Base-by-base conservation (phyloP, 192 early-diverging fungal genomes). In the Oehlia diaphana region DNA sequence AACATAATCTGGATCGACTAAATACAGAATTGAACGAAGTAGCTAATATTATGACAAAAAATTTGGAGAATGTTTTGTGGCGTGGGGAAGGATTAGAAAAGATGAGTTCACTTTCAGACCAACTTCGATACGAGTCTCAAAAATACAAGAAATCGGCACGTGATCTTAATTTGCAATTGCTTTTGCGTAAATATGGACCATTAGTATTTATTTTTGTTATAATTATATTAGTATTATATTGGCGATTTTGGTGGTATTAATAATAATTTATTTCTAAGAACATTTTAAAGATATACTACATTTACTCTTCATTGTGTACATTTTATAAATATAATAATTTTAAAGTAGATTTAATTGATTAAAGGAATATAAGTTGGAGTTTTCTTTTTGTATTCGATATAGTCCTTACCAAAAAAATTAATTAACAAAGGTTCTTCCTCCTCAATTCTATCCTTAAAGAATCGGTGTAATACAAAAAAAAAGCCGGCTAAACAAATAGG, bases 11-110 rank as follows among this genome's bases (percentile, higher is more conserved):
- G 82, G 88, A 94, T 76, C 96, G 95, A 84, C 85, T 99, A 42
- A 96, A 98, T 83, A 96, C 97, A 76, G 97, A 99, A 84, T 85
- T 99, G 77, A 92, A 94, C 71, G 97, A 99, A 84, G 96, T 99
- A 5, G 95, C 95, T 42, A 90, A 96, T 79, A 99, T 99, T 72
- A 98, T 99, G 97, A 99, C 94, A 42, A 96, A 94, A 82, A 99
- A 99, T 87, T 96, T 99, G 90, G 93, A 96, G 77, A 96, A 97
- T 84, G 84, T 99, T 49, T 88, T 99, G 69, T 97, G 95, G 89
- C 90, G 95, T 39, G 95, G 95, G 19, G 95, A 95, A 80, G 88
- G 88, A 63, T 87, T 96, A 72, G 92, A 95, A 79, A 88, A 81
- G 62, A 85, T 84, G 82, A 81, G 78, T 39, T 80, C 85, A 35